Conservation (phyloP, 1,284 basidiomycete species). For the Neolentinus lepideus region DNA sequence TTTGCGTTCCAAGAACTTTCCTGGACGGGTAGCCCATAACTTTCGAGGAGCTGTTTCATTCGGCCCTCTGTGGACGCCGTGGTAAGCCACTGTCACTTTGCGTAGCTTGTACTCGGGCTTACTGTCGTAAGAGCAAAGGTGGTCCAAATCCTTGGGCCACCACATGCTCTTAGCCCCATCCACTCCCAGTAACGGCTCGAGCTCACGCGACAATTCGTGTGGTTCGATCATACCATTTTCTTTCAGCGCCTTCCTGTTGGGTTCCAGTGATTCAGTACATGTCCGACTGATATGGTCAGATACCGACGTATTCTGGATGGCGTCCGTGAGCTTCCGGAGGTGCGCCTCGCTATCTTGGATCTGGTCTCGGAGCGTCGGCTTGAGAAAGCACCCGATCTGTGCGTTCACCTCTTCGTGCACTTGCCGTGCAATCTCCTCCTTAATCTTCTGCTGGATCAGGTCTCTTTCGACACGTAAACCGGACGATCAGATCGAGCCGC, state of each 20-base stretch:
- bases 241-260: constrained; percentile 38
- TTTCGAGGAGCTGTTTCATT: constrained; percentile 30
- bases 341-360: constrained; percentile 33
- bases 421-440: constrained; percentile 29
- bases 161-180: constrained; percentile 38
- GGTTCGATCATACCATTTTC: constrained; percentile 35
- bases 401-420: constrained; percentile 35
- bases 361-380: constrained; percentile 37
- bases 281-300: too few species aligned
- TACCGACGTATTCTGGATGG: constrained; percentile 47
- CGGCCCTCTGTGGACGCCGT: constrained; percentile 24
- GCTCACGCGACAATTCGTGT: constrained; percentile 33
- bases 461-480: constrained; percentile 10
- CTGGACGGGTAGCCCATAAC: constrained; percentile 38
- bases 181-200: constrained; percentile 36
- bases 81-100: not conserved
- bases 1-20: constrained; percentile 34
- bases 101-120: constrained; percentile 16
- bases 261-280: not conserved
- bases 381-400: constrained; percentile 40
- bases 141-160: constrained; percentile 41
- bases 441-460: constrained; percentile 30
- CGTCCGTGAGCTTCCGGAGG: constrained; percentile 32
- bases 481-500: not conserved
- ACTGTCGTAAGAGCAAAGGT: constrained; percentile 46